Evolutionary conservation across 805 yeast species (phyloP).

Genomic region (Scheffersomyces amazonensis): DNA sequence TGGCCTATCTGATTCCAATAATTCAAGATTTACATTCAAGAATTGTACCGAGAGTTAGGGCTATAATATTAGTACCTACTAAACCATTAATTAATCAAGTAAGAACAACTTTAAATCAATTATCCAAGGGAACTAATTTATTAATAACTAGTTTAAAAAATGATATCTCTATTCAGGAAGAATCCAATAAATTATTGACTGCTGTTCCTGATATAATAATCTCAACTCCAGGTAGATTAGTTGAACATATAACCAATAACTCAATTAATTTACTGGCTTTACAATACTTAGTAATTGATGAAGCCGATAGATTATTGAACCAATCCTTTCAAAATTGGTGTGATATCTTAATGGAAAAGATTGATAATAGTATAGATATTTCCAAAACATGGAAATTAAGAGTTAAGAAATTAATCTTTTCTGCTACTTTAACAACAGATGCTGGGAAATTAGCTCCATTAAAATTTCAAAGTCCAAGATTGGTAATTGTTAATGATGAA

Average conservation of each 20-base stretch:
- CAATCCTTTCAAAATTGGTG: slow-evolving; percentile 96
- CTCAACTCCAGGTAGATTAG: slow-evolving; percentile 77
- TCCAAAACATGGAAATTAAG: slow-evolving; percentile 32
- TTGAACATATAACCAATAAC: slow-evolving; percentile 58
- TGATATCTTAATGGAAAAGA: slow-evolving; percentile 45
- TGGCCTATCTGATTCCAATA: slow-evolving; percentile 84
- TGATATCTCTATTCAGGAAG: slow-evolving; percentile 57
- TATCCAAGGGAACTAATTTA: slow-evolving; percentile 67
- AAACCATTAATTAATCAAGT: slow-evolving; percentile 85
- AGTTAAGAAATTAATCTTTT: slow-evolving; percentile 69
- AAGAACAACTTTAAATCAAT: slow-evolving; percentile 52
- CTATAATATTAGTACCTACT: slow-evolving; percentile 85
- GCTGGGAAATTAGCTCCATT: slow-evolving; percentile 80
- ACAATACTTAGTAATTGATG: slow-evolving; percentile 69
- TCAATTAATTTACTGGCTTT: slow-evolving; percentile 50
- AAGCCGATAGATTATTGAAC: slow-evolving; percentile 77
- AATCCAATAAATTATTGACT: slow-evolving; percentile 45
- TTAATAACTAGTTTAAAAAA: slow-evolving; percentile 59
- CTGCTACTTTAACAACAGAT: slow-evolving; percentile 93
- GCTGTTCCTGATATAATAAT: slow-evolving; percentile 65
- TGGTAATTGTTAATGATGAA: slow-evolving; percentile 68
- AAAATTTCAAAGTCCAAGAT: slow-evolving; percentile 65
- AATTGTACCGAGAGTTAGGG: slow-evolving; percentile 69
- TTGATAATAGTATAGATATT: slow-evolving; percentile 19
- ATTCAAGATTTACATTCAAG: slow-evolving; percentile 64